Evolutionary conservation across 768 basidiomycete genomes (phyloP), one percentile per base, ranked within the genome.

Genomic region (Russula abietina): DNA sequence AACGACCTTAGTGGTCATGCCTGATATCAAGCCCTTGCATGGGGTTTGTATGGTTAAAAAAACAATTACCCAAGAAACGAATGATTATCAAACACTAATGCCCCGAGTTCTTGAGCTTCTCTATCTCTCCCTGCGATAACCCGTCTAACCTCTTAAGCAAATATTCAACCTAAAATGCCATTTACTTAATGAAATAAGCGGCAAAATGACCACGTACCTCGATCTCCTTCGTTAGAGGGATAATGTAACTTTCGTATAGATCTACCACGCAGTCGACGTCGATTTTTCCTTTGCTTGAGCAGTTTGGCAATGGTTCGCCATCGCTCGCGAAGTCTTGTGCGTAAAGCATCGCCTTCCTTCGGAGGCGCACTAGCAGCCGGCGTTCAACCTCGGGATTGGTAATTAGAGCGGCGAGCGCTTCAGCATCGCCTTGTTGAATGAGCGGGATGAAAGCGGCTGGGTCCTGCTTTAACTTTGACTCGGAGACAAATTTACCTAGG

Each of bases 301-400:
- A 73, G 46, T 71, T 72, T n/a, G 57, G 75, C 69, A 72, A 77
- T 65, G 68, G 79, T 69, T 81, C 83, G 38, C 86, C 87, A 64
- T 90, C 87, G 0, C 82, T 77, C 12, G 83, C 85, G 68, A 98
- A 82, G 64, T 96, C 93, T 66, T 91, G 88, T 0, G 94, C 95
- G 69, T 85, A 86, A 36, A 83, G 73, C 51, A 73, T 66, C n/a
- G 82, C 82, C 73, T 99, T 99, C 76, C 91, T 95, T 57, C 83
- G 84, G 30, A 99, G 75, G 22, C 97, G 83, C 52, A 82, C 76
- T 33, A 99, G 83, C 2, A 99, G 80, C 60, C 85, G 88, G 19
- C 80, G 82, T 71, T 99, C 97, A 32, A 99, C 94, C 60, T 90
- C 96, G 0, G 97, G 94, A 73, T 98, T 98, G n/a, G 94, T 95